Base-by-base conservation (phyloP, 208 protist species). In the Novymonas esmeraldas region DNA sequence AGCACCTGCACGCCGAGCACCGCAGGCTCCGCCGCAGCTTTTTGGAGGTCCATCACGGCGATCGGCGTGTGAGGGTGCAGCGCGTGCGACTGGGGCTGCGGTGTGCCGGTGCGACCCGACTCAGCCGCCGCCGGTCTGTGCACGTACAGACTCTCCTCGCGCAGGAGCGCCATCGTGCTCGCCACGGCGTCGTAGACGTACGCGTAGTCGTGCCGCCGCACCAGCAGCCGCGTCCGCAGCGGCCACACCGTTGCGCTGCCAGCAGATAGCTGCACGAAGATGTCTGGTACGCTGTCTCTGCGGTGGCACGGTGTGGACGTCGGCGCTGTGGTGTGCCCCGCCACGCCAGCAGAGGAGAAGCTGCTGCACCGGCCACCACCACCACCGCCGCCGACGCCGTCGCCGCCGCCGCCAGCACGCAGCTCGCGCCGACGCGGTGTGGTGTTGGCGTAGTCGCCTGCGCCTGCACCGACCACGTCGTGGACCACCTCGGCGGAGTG, bases 111-210 rank as follows among this genome's bases (percentile, higher is more conserved):
- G 6, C 16, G 16, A 48, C 44, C 22, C 6, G 18, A 3, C 26
- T 44, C 67, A 1, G 50, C 28, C 31, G 24, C 3, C 16, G 24
- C 3, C 16, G 10, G 10, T 0, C 49, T 59, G 5, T 48, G 38
- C 0, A 50, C 41, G 24, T 58, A 67, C 42, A 76, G 65, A 52
- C n/a, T 56, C 22, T 81, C 70, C 7, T 73, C 70, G 3, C 66
- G 60, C 16, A 82, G 46, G 31, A 83, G 65, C 18, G 74, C 71
- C 39, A 76, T 56, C 9, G 77, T 83, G n/a, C 62, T 83, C 6
- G 77, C 73, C 45, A 87, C 57, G 7, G 73, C 64, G 24, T 84
- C 81, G 60, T 89, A 89, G 5, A 89, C 26, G 68, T 89, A 89
- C 4, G 73, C 55, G 64, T 84, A 89, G 34, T 84, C 57, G 22